A percentile compares a stretch with the other conserved stretches of the same genome.
Conservation (phyloP, 352 stramenopile species). For the Plasmopara viticola region DNA sequence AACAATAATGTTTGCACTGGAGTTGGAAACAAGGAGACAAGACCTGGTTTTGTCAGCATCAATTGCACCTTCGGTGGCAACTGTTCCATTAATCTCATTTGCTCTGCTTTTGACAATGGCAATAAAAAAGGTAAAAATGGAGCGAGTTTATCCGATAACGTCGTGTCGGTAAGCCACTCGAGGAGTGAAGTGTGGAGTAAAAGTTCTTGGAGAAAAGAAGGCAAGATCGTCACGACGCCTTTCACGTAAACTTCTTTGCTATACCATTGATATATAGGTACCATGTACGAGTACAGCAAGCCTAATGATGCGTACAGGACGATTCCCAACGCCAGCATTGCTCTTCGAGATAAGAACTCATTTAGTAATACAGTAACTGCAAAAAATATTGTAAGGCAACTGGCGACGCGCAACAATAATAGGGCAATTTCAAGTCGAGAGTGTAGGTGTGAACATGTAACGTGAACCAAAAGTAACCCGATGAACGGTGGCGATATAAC, state of each 20-base stretch:
- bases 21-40: slow-evolving; percentile 55
- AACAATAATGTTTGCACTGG: slow-evolving; percentile 55
- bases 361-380: slow-evolving; percentile 70
- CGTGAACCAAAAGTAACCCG: slow-evolving; percentile 64
- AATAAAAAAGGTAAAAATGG: slow-evolving; percentile 75
- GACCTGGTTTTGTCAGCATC: slow-evolving; percentile 63
- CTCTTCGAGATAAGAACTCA: slow-evolving; percentile 66
- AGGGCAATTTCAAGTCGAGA: slow-evolving; percentile 47
- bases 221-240: slow-evolving; percentile 59
- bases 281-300: slow-evolving; percentile 74
- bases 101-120: slow-evolving; percentile 56
- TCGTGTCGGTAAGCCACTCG: slow-evolving; percentile 78
- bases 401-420: slow-evolving; percentile 51
- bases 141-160: slow-evolving; percentile 59
- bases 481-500: slow-evolving; percentile 51
- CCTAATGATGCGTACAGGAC: slow-evolving; percentile 58
- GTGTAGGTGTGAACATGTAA: slow-evolving; percentile 48
- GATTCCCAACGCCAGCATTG: slow-evolving; percentile 63
- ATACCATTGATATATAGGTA: slow-evolving; percentile 76
- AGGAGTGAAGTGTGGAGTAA: slow-evolving; percentile 69
- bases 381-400: slow-evolving; percentile 54
- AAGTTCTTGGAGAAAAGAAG: slow-evolving; percentile 46
- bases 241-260: slow-evolving; percentile 43
- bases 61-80: slow-evolving; percentile 61
- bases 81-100: slow-evolving; percentile 61